A percentile compares a stretch with the other conserved stretches of the same genome.
Conservation (phyloP, 208 protist genomes). For the Acanthamoeba triangularis region DNA sequence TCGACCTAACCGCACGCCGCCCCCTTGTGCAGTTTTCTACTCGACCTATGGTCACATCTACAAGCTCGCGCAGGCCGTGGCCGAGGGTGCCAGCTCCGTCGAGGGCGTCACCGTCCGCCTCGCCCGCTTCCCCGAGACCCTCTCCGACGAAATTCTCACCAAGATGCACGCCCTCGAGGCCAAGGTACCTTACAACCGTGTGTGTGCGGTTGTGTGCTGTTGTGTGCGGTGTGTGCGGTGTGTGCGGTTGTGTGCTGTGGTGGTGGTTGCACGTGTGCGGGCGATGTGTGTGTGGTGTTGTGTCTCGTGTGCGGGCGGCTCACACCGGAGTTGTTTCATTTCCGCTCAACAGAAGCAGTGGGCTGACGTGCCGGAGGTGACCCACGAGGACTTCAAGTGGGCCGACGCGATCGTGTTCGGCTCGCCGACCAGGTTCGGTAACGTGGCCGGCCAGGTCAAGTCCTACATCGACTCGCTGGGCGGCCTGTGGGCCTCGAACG, state of each 20-base stretch:
- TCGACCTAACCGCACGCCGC: too few relatives aligned
- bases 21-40: conserved; percentile 77
- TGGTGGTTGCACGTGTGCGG: too few relatives aligned
- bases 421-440: conserved; percentile 77
- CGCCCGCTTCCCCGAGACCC: conserved; percentile 76
- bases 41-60: conserved; percentile 82
- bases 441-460: conserved; percentile 72
- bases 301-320: too few relatives aligned
- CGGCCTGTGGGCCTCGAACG: conserved; percentile 76
- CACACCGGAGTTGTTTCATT: too few relatives aligned
- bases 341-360: conserved; percentile 71
- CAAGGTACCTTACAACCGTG: conserved; percentile 23
- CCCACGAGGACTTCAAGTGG: conserved; percentile 21
- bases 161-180: conserved; percentile 82
- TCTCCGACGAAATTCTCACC: conserved; percentile 74
- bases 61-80: conserved; percentile 81
- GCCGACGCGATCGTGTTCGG: conserved; percentile 80
- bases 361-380: conserved; percentile 75
- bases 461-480: conserved; percentile 73
- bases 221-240: too few relatives aligned
- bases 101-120: conserved; percentile 75
- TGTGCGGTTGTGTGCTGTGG: too few relatives aligned
- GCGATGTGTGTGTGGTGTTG: too few relatives aligned
- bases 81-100: conserved; percentile 76
- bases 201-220: too few relatives aligned